These are phyloP conservation scores for Gaultheria prostrata DNA, from an alignment of 148 eudicot genomes.

Conservation along the genomic window DNA sequence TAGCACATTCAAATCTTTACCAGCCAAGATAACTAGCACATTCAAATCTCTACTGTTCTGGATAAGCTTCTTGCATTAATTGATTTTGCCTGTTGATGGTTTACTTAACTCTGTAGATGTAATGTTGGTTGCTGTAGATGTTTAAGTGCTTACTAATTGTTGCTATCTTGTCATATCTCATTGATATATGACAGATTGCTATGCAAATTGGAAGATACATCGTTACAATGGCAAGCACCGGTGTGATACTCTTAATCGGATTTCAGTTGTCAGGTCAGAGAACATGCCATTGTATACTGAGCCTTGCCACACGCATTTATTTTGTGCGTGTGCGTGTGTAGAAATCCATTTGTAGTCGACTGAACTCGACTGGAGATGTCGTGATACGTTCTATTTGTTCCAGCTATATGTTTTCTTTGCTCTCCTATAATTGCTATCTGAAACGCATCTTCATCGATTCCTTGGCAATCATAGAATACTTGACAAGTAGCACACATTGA, in stretches of 20 bases:
- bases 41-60: neutral
- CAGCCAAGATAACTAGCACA: neutral
- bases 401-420: neutral
- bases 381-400: neutral
- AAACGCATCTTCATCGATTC: neutral
- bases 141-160: neutral
- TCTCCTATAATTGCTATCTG: neutral
- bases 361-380: neutral
- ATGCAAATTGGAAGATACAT: constrained; percentile 70
- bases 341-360: neutral
- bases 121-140: neutral
- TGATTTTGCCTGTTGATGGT: neutral
- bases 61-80: neutral
- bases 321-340: neutral
- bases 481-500: neutral
- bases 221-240: constrained; percentile 72
- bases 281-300: neutral
- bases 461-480: neutral
- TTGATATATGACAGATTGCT: constrained; percentile 37
- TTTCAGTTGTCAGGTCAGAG: constrained; percentile 47
- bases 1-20: neutral
- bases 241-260: constrained; percentile 51
- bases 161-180: neutral
- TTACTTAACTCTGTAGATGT: neutral
- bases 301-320: neutral